Evolutionary conservation across 2,329 filamentous ascomycete genomes (phyloP), one percentile per base, ranked within the genome.

Genomic region (Aspergillus persii): DNA sequence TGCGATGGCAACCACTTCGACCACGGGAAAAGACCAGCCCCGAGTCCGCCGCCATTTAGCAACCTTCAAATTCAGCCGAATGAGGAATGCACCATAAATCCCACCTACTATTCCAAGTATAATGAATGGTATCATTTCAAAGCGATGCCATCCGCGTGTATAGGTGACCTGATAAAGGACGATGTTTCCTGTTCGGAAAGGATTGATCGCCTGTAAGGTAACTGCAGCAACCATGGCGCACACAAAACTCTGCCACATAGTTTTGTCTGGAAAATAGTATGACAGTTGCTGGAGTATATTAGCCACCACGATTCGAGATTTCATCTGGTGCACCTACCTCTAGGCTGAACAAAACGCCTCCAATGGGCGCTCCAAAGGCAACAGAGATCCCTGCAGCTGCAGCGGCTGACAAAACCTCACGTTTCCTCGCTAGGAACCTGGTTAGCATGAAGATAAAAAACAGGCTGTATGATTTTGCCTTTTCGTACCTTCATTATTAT

Each of bases 171-270:
- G 93, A 73, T 96, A 99, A 56, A 98, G 80, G 50, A 98, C 95
- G 55, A 98, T 89, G 75, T 99, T 96, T 56, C 94, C 95, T 1
- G 93, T 96, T 55, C 95, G 86, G 74, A 98, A 97, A 4, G 95
- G 95, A 72, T 99, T 95, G 62, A 96, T 85, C 4, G 91, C 91
- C 75, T 98, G 94, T 4, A 99, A 82, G 12, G 92, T 92, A 41
- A 98, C 91, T 18, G 95, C 94, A 15, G 93, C 95, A n/a, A 96
- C 91, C 93, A 98, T 98, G 72, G 95, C 95, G 69, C 95, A 98
- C 46, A 99, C 95, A 71, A 99, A 99, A 69, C 92, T 96, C 74
- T 97, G 95, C 95, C 95, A 99, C 95, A 99, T 98, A 8, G 95
- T 98, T 77, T 98, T 98, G 77, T 98, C 94, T 0, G 95, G 94